Evolutionary conservation across 2,329 filamentous ascomycete genomes (phyloP), one percentile per base, ranked within the genome.

Genomic region (Zelopaecilomyces penicillatus): DNA sequence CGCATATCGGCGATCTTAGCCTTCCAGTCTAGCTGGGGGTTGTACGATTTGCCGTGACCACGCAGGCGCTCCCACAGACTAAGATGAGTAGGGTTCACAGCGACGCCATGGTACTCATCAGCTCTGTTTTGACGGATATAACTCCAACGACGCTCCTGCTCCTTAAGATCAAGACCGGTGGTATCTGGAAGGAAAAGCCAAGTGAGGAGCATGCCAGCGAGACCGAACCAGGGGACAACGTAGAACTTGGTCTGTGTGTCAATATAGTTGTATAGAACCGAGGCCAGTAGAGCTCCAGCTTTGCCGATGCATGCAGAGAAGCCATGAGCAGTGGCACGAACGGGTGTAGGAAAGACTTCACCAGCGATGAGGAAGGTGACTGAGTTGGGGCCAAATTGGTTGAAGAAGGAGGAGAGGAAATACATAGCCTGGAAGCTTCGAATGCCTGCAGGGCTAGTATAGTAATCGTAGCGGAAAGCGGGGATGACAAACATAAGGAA

Each of bases 401-500:
- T 96, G 82, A 97, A 97, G 75, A 97, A 97, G 27, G 87, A 95
- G 6, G 88, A 95, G 55, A 97, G 66, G 71, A 95, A 96, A 76
- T 96, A 96, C 88, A 97, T 95, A 61, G 90, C 82, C 72, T 96
- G 90, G 82, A 97, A 97, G n/a, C 76, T 73, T 59, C 87, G 82
- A 63, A 96, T 84, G 57, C 87, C 80, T 5, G 73, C 71, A 1
- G 75, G 69, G 41, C 73, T 73, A 19, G 78, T 88, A 73, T 89
- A 96, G 78, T 93, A 89, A 0, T 86, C 64, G 71, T 83, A 95
- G 61, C 87, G 74, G 76, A 95, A 95, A 38, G 85, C 90, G 1
- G 91, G 91, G 36, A 96, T 78, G 61, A 95, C 75, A 68, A 97
- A 97, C 66, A 94, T 83, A 67, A 96, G 73, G 74, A 96, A 97